phyloP scores from a whole-genome alignment of 257 asterid genomes.

The Solanum verrucosum region DNA sequence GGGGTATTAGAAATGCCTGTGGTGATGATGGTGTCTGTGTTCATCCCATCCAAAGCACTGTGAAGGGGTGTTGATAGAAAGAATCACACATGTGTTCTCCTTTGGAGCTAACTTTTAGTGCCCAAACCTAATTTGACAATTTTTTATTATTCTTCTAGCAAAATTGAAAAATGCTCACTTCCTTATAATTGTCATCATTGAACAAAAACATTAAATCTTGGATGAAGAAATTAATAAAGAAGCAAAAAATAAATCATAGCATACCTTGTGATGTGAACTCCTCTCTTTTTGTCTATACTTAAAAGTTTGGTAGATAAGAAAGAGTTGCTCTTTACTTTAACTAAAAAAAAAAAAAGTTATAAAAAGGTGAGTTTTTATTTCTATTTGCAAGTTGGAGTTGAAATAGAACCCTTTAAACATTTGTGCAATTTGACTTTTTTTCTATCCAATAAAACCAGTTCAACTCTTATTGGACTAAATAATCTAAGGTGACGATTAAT shows the following conservation, averaged over 20 bases:
- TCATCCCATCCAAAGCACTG: constrained; percentile 54
- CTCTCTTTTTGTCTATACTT: neutral
- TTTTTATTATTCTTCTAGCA: neutral
- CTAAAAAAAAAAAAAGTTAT: neutral
- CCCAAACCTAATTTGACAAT: too few relatives aligned
- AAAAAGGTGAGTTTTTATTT: neutral
- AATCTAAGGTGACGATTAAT: too few relatives aligned
- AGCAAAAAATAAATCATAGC: neutral
- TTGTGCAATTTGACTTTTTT: neutral
- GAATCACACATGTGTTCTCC: neutral
- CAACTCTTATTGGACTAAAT: neutral
- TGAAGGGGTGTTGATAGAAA: neutral
- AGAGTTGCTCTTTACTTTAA: neutral
- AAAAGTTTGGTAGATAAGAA: neutral
- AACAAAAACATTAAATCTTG: neutral
- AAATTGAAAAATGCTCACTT: neutral
- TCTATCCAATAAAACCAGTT: neutral
- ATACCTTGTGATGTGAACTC: neutral
- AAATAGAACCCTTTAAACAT: neutral
- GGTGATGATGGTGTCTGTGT: constrained; percentile 34
- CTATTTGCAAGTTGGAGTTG: neutral
- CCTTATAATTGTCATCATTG: neutral
- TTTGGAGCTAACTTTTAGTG: neutral
- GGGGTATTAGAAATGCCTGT: constrained; percentile 22
- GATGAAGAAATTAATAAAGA: neutral